Conservation (phyloP, 148 eudicot genomes). For the Salicornia ramosissima region DNA sequence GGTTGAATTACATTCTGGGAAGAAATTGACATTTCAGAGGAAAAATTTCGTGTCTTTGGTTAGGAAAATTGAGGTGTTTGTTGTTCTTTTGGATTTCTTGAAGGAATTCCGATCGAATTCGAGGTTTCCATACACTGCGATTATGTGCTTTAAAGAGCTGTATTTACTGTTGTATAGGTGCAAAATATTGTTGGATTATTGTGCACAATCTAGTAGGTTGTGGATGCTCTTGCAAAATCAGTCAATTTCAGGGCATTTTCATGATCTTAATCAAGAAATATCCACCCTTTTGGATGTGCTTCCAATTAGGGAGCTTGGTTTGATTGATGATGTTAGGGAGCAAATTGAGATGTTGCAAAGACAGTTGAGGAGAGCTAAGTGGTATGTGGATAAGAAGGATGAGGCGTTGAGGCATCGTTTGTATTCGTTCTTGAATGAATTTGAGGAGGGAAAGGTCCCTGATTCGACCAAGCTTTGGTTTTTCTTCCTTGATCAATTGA, state of each 20-base stretch:
- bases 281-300: conserved; percentile 79
- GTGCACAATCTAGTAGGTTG: conserved; percentile 52
- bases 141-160: conserved; percentile 72
- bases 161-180: conserved; percentile 68
- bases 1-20: conserved; percentile 40
- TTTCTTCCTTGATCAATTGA: conserved; percentile 53
- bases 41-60: conserved; percentile 50
- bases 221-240: conserved; percentile 83
- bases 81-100: conserved; percentile 49
- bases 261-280: conserved; percentile 71
- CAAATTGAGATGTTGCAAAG: conserved; percentile 62
- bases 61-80: conserved; percentile 55
- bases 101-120: conserved; percentile 31
- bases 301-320: conserved; percentile 45
- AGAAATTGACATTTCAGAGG: conserved; percentile 43
- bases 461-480: conserved; percentile 33
- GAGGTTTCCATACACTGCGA: conserved; percentile 35
- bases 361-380: conserved; percentile 47
- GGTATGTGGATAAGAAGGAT: conserved; percentile 53
- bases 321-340: conserved; percentile 63
- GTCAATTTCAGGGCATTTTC: conserved; percentile 73
- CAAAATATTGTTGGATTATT: conserved; percentile 70
- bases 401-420: conserved; percentile 49
- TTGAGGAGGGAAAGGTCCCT: conserved; percentile 51
- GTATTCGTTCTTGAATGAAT: conserved; percentile 45